Evolutionary conservation across 495 filamentous ascomycete species (phyloP), one percentile per base, ranked within the genome.

Genomic region (Trichoderma asperelloides): DNA sequence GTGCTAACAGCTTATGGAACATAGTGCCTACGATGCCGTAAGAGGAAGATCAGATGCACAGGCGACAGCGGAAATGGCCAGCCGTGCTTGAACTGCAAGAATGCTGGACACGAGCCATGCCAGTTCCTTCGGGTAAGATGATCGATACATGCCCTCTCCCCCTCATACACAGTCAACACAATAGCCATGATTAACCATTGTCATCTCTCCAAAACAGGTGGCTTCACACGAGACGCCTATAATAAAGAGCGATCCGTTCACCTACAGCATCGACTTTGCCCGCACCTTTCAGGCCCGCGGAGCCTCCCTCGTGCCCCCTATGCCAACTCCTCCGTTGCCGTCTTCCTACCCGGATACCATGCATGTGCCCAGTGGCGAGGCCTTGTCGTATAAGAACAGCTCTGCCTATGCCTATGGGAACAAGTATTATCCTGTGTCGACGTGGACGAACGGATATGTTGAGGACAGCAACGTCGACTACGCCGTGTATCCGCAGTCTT

Each of bases 1-100:
- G 51, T 69, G 68, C 71, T 72, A n/a, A 69, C 55, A 67, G 5
- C 18, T 21, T 2, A n/a, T 68, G 41, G 68, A 45, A 12, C 49
- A 68, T 69, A 98, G 95, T 98, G 95, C 77, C 85, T 85, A 37
- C 87, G 95, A 68, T 98, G 95, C 74, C 88, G 95, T 63, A 93
- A 93, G 75, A 84, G 95, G 65, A 98, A 98, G 81, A 98, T 98
- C 72, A 90, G 92, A 74, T 98, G 95, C 79, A 96, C 91, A 68
- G 95, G 94, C 40, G 93, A 97, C 74, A 81, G 82, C 6, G 88
- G 88, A 30, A 84, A 91, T 73, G 90, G 88, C 12, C 79, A 80
- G 27, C 91, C 90, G 37, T 98, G 95, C 74, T 77, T 83, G 18
- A 96, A 93, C 76, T 98, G 95, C 80, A 89, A 88, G 69, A 83